Base-by-base conservation (phyloP, 768 basidiomycete species). In the Pholiota molesta region DNA sequence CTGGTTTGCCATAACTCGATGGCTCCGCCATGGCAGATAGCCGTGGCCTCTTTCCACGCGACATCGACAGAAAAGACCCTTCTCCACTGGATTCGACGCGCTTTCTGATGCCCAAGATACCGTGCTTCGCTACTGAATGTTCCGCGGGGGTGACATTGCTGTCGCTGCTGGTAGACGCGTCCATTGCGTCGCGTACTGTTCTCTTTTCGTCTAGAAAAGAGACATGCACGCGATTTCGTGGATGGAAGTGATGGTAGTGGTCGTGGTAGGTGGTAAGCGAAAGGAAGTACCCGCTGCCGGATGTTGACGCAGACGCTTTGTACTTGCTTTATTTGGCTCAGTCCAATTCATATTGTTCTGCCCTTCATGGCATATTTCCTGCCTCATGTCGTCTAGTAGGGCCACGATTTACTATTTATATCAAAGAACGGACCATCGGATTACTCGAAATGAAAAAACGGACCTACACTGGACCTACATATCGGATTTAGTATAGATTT, bases 41-140 rank as follows among this genome's bases (percentile, higher is more conserved):
- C 16, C 74, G 73, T 59, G 74, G 74, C 31, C 75, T 70, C 54
- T 77, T 75, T 51, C 71, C 63, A n/a, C 70, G 68, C 17, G 61
- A 57, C 31, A 58, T 59, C 16, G 69, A 64, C n/a, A 60, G 60
- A 33, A 69, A 56, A 26, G 69, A 65, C 21, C 69, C 71, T 35
- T 75, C 74, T 5, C 65, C 67, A 44, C 65, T 74, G 17, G 75
- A 78, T 39, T 74, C 62, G 51, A 74, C 72, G 58, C 76, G 76
- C 59, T 77, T 76, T 57, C 76, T 72, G 57, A 66, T 63, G 14
- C 70, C 66, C 58, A 66, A 37, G 14, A 31, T 45, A 21, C 26
- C n/a, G n/a, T 49, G n/a, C 16, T 21, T 31, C 4, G 56, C 29
- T 5, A 47, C 23, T 19, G 42, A 44, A 44, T 44, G 42, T 10